phyloP scores from a whole-genome alignment of 2,329 filamentous ascomycete genomes.

The Bipolaris zeicola region DNA sequence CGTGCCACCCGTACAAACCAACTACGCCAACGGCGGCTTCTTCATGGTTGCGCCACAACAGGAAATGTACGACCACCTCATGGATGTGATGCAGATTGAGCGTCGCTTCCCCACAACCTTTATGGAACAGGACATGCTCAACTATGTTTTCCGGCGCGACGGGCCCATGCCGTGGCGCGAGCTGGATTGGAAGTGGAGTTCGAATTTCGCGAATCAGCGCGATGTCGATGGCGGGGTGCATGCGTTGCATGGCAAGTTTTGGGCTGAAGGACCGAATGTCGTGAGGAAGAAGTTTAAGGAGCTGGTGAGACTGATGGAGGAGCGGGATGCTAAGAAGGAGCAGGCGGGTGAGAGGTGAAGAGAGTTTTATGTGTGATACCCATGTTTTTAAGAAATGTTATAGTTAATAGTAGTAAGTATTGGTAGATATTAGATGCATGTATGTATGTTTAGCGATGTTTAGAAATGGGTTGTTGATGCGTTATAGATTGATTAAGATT shows the following conservation, averaged over 20 bases:
- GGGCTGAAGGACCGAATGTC: conserved; percentile 26
- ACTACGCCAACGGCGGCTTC: background rate
- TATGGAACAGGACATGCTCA: conserved; percentile 53
- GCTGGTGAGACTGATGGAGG: background rate
- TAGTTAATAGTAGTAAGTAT: too few species aligned
- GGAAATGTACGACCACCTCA: background rate
- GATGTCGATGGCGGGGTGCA: conserved; percentile 44
- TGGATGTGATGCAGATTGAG: background rate
- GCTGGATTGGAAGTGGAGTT: conserved; percentile 49
- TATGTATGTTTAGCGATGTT: too few species aligned
- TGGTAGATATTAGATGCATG: too few species aligned
- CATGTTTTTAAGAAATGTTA: too few species aligned
- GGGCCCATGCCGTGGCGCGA: conserved; percentile 53
- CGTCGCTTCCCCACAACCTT: conserved; percentile 19
- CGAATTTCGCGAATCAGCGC: conserved; percentile 45
- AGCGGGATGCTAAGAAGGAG: background rate
- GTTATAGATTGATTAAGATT: too few species aligned
- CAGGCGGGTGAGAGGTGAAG: background rate
- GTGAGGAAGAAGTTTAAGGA: background rate
- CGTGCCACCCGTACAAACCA: background rate
- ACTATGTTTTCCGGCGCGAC: conserved; percentile 51
- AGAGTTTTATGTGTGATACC: background rate
- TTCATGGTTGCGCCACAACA: background rate
- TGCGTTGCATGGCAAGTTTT: conserved; percentile 50
- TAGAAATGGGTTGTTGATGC: too few species aligned